These are phyloP conservation scores for Ampelocalamus luodianensis DNA, from an alignment of 176 grass and related monocot species.

Conservation along the genomic window DNA sequence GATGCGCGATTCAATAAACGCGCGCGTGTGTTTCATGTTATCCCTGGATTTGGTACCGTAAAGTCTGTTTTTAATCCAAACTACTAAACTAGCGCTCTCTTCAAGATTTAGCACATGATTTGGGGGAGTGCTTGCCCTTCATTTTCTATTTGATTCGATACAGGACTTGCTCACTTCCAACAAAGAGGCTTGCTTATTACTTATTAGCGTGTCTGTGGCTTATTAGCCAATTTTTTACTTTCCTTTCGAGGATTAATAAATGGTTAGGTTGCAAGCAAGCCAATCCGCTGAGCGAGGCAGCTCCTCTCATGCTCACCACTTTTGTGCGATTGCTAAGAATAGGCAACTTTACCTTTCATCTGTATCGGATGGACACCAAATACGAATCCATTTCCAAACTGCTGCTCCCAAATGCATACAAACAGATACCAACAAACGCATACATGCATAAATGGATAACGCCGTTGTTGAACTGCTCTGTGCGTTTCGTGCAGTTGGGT, in stretches of 20 bases:
- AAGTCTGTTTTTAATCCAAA: conserved; percentile 42
- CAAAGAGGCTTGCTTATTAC: not conserved
- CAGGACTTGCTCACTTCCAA: not conserved
- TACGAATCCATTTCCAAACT: conserved; percentile 8
- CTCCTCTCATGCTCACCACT: conserved; percentile 25
- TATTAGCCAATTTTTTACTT: not conserved
- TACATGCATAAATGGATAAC: not conserved
- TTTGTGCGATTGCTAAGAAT: conserved; percentile 7
- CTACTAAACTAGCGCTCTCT: not conserved
- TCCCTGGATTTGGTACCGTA: conserved; percentile 22
- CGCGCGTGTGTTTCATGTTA: not conserved
- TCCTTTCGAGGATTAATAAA: conserved; percentile 18
- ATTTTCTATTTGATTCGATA: conserved; percentile 20
- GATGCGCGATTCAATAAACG: conserved; percentile 42
- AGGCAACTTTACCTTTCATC: conserved; percentile 3
- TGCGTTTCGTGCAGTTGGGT: conserved; percentile 52
- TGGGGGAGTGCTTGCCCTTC: not conserved
- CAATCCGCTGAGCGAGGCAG: conserved; percentile 19
- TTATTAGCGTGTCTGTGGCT: not conserved
- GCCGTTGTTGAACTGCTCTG: not conserved
- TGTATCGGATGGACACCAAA: not conserved
- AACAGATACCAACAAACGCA: not conserved
- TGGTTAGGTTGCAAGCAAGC: conserved; percentile 3
- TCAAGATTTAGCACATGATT: conserved; percentile 20
- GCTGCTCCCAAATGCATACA: conserved; percentile 9